Base-by-base conservation (phyloP, 495 filamentous ascomycete species). In the Penicillium taxi region DNA sequence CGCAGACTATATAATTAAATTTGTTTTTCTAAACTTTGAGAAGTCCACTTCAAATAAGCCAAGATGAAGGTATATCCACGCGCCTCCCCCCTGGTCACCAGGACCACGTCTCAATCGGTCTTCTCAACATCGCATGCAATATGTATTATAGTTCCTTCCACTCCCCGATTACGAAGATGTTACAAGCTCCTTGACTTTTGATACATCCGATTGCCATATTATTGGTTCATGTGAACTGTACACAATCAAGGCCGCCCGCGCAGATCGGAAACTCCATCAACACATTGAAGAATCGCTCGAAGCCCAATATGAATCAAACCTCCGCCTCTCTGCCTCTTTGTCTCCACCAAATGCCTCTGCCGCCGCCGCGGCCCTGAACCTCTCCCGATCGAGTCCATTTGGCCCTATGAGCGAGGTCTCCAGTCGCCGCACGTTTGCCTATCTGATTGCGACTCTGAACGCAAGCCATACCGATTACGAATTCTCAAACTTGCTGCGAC, bases 381-480 rank as follows among this genome's bases (percentile, higher is more conserved):
- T 94, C 7, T 83, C 78, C 13, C 80, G 86, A 40, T 81, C 86
- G 1, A 90, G 83, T 55, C 86, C 93, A 5, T 98, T 98, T 52
- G 93, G 91, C 11, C 79, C 80, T 22, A 72, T 98, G 32, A 84
- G 82, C 35, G 83, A 96, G 43, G 75, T 82, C 30, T 84, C 84
- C 6, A 87, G 84, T 52, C 84, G 93, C 9, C 80, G 88, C 31
- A 94, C 85, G 0, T 96, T 91, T 61, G 88, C 91, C 26, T 96
- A 96, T 59, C 59, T 96, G 39, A 96, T 96, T 52, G 91, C 91
- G 9, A 96, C 93, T 1, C 71, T 99, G n/a, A 99, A 99, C 48
- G 90, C 90, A 1, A 89, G 83, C 25, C 89, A 99, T 60, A 82
- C 88, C 1, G 93, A 99, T 56, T 99, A 99, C 58, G 90, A 96